phyloP scores from a whole-genome alignment of 2,329 filamentous ascomycete genomes.

The Xylariales sp. region DNA sequence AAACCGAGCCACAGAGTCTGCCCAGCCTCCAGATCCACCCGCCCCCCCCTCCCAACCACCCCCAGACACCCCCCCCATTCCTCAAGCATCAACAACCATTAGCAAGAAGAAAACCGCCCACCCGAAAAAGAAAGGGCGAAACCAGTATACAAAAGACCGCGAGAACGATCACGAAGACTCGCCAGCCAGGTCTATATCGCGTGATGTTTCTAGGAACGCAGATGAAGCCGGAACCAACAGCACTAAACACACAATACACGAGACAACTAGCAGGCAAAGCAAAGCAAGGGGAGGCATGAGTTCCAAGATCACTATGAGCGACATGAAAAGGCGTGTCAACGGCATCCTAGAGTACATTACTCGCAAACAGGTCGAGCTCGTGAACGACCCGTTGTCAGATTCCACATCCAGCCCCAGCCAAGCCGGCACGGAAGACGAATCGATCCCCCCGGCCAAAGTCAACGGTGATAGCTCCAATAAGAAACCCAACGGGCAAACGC shows the following conservation, averaged over 20 bases:
- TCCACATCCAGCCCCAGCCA: conserved; percentile 56
- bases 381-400: conserved; percentile 67
- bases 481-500: conserved; percentile 33
- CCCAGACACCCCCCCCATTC: conserved; percentile 61
- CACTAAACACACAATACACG: conserved; percentile 48
- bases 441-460: conserved; percentile 50
- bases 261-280: conserved; percentile 63
- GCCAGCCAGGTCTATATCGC: conserved; percentile 64
- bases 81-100: conserved; percentile 55
- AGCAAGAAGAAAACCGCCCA: conserved; percentile 72
- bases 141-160: conserved; percentile 84
- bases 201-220: conserved; percentile 61
- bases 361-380: conserved; percentile 87
- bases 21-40: conserved; percentile 56
- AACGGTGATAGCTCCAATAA: conserved; percentile 51
- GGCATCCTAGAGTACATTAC: conserved; percentile 91
- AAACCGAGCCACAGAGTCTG: conserved; percentile 51
- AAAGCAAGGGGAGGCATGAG: conserved; percentile 67
- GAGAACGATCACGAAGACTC: conserved; percentile 69
- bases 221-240: conserved; percentile 56
- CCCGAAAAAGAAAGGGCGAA: conserved; percentile 74
- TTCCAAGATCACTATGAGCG: conserved; percentile 83
- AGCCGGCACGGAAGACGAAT: conserved; percentile 54
- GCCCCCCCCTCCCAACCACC: conserved; percentile 57
- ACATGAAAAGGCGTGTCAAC: conserved; percentile 86